A percentile compares a stretch with the other conserved stretches of the same genome.
Conservation (phyloP, 176 grass and related monocot species). For the Canna indica region DNA sequence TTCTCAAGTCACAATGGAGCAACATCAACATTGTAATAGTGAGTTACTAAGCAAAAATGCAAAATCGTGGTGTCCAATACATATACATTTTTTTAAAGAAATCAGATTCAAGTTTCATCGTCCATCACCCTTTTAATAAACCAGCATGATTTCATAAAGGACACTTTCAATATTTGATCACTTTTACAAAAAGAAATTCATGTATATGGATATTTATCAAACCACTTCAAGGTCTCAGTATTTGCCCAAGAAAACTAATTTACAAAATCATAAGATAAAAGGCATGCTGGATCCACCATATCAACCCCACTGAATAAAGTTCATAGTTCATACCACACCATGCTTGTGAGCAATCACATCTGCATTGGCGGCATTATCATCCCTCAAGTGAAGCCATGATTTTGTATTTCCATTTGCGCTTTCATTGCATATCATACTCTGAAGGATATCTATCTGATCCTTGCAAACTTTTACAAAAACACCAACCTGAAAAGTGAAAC, state of each 20-base stretch:
- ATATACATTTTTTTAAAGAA: no score
- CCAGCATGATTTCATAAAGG: neutral
- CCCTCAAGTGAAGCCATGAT: constrained; percentile 53
- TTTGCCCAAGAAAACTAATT: neutral
- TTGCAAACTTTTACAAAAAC: constrained; percentile 92
- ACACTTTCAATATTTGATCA: neutral
- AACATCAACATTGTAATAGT: no score
- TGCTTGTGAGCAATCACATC: constrained; percentile 93
- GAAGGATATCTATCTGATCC: constrained; percentile 91
- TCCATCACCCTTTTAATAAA: neutral
- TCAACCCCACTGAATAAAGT: neutral
- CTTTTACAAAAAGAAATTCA: neutral
- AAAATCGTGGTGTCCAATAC: no score
- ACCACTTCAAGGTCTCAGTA: neutral
- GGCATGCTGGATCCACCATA: neutral
- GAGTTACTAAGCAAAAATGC: no score
- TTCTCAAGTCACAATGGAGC: no score
- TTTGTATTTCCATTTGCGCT: constrained; percentile 42
- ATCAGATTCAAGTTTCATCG: no score
- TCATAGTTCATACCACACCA: constrained; percentile 83
- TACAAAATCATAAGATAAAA: neutral
- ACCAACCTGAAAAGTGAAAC: constrained; percentile 42
- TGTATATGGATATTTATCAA: neutral
- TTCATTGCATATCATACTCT: constrained; percentile 77
- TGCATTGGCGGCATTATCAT: constrained; percentile 54